Evolutionary conservation across 805 yeast genomes (phyloP), one percentile per base, ranked within the genome.

Genomic region (Candida nitratophila): DNA sequence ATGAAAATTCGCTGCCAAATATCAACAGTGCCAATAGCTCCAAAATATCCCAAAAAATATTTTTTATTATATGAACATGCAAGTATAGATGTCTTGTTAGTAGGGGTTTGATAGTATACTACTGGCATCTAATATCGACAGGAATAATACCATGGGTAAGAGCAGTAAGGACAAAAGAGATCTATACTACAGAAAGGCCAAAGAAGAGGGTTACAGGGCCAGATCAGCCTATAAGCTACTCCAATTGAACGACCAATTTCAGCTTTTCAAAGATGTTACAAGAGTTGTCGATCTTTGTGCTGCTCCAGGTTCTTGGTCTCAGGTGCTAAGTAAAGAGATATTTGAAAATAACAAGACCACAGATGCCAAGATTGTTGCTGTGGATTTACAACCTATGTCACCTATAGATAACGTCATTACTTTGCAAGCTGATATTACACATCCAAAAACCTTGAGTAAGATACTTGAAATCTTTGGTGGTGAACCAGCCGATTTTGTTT

Each of bases 241-340:
- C 3, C 99, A 93, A 60, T 68, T 93, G 40, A 84, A 93, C 56
- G 96, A 91, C 45, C 90, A 93, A 61, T 93, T 91, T 61, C 83
- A 85, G 49, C 75, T 89, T 32, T 78, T 93, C 45, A 73, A 79
- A 41, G 83, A 79, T 35, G 80, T 89, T 31, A 73, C 71, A 37
- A 70, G 96, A 53, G 98, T 93, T 4, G 99, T 93, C 5, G 99
- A 93, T 65, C 71, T 93, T 27, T 93, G 99, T 72, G 99, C 99
- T 32, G 99, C 98, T 4, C 97, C 97, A 0, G 96, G 97, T 1
- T 89, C 97, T 3, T 93, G 99, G 99, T 86, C 96, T 1, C 99
- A 93, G 61, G 99, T 93, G 0, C 73, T 93, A 14, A 82, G 93
- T 29, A 66, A 86, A 52, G 81, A 82, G 55, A 64, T 86, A 34